These are phyloP conservation scores for Backusella luteola DNA, from an alignment of 192 early-diverging fungal species.

Conservation along the genomic window DNA sequence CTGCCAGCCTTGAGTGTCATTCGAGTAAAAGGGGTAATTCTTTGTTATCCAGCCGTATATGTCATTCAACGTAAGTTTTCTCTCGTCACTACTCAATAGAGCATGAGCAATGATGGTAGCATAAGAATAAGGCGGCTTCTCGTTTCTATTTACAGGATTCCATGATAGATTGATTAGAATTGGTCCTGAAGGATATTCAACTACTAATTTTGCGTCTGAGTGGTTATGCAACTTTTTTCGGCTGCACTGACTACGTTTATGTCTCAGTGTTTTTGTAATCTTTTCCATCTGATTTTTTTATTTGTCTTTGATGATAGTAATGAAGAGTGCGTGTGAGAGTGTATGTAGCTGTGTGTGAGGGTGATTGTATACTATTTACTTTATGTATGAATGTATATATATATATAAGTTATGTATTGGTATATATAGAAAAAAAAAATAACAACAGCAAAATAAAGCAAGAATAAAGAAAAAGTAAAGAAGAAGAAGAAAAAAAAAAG, in stretches of 20 bases:
- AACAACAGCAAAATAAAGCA: not conserved
- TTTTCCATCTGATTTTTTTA: not conserved
- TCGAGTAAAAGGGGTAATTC: constrained; percentile 71
- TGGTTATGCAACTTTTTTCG: not conserved
- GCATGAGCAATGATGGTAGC: constrained; percentile 82
- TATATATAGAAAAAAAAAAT: not conserved
- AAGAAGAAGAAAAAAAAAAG: not conserved
- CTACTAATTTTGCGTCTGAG: not conserved
- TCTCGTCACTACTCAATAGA: constrained; percentile 55
- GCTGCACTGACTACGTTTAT: constrained; percentile 7
- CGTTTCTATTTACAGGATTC: constrained; percentile 32
- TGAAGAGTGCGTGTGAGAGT: not conserved
- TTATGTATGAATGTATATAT: not conserved
- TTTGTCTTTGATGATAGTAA: not conserved
- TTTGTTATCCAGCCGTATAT: constrained; percentile 81
- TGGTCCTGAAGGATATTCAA: constrained; percentile 12
- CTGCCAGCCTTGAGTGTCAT: constrained; percentile 76
- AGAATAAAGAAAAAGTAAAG: not conserved
- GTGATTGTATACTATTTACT: not conserved
- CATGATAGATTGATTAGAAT: constrained; percentile 20
- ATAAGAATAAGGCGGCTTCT: constrained; percentile 80
- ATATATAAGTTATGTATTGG: not conserved
- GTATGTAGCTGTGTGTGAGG: not conserved
- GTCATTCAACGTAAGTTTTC: constrained; percentile 72
- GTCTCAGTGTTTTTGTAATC: not conserved